Base-by-base conservation (phyloP, 345 rosid genomes). In the Citrus glauca region DNA sequence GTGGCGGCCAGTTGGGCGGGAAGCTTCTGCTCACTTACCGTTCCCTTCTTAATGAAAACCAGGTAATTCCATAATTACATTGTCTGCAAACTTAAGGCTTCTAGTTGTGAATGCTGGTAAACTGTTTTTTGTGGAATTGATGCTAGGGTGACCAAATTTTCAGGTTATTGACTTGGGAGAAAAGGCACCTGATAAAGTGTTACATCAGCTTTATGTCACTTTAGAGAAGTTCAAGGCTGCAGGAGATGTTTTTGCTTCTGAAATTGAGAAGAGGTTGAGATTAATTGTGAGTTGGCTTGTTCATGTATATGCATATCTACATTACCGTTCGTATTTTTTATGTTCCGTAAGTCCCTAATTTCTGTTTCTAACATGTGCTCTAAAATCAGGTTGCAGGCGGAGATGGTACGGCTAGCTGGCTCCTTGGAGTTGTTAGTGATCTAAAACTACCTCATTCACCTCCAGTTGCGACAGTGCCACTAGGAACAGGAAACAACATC, bases 381-480 rank as follows among this genome's bases (percentile, higher is more conserved):
- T 28, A 25, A 78, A 28, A 50, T 82, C 77, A 91, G 96, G 93
- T 90, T 84, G 96, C 92, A 14, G 96, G 93, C 27, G 93, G 93
- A 57, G 96, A 91, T 83, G 93, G 96, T 72, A 91, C 96, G 6
- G 93, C 93, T 24, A 80, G 93, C 76, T 91, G 93, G 96, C 86
- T 91, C 59, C 92, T 91, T 35, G 93, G 96, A 59, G 93, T 91
- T 33, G 84, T 91, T 78, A 84, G 86, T 66, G 93, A 91, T 88
- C 93, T 91, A 79, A 90, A 91, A 80, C 83, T 91, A 53, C 91
- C 92, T 64, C 82, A 75, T 20, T 88, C 93, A 53, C 93, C 92
- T 33, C 91, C 96, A 4, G 78, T 90, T 66, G 93, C 92, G 40
- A 91, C 92, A 7, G 90, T 91, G 22, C 96, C 96, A 4, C 33